phyloP scores from a whole-genome alignment of 345 rosid genomes.

The Atalantia buxifolia region DNA sequence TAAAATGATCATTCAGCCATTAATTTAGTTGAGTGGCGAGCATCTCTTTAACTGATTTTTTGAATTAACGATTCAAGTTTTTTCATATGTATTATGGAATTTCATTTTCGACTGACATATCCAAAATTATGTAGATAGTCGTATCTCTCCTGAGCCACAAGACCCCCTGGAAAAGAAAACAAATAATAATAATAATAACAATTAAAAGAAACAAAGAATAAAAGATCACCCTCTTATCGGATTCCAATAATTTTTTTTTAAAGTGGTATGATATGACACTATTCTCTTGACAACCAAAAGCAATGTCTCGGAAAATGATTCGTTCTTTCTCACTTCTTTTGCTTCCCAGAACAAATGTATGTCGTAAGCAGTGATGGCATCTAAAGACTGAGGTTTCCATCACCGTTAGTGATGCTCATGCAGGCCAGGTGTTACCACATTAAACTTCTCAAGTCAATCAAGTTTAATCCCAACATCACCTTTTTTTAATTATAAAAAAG shows the following conservation, averaged over 20 bases:
- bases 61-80: too few species aligned
- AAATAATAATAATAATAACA: background rate
- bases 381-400: background rate
- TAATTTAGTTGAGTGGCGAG: too few species aligned
- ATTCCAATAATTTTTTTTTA: background rate
- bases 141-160: background rate
- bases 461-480: background rate
- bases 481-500: background rate
- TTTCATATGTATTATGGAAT: too few species aligned
- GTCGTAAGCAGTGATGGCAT: conserved; percentile 17
- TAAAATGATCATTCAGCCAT: background rate
- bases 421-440: background rate
- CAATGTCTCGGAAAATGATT: background rate
- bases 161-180: background rate
- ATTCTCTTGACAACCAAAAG: background rate
- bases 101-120: too few species aligned
- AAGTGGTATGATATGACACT: background rate
- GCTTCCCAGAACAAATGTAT: background rate
- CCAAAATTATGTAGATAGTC: background rate
- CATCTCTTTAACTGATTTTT: too few species aligned
- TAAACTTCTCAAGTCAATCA: background rate
- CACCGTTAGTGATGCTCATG: background rate
- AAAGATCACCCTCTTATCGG: background rate
- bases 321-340: background rate
- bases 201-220: background rate